Evolutionary conservation across 192 early-diverging fungal genomes (phyloP), one percentile per base, ranked within the genome.

Genomic region (Coemansia sp.): DNA sequence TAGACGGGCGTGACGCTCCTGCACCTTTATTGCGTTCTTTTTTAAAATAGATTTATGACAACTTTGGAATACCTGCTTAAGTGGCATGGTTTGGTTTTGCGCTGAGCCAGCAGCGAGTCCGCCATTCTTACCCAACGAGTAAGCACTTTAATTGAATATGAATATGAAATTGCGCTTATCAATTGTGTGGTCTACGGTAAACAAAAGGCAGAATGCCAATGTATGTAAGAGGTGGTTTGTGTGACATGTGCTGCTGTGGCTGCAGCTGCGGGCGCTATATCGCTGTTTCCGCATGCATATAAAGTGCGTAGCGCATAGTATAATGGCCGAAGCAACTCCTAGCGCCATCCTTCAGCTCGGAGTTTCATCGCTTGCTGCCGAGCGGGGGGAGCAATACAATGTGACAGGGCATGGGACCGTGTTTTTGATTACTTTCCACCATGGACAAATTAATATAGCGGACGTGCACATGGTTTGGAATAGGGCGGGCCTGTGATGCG

Each of bases 1-100:
- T 72, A 75, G 46, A 29, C 27, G 29, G 65, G 18, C 12, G 10
- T 57, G 20, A 68, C 40, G 41, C 44, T 64, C 9, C 55, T 63
- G 16, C 22, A 52, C 34, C 24, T 71, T 27, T 49, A 57, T 46
- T 70, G 24, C 36, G 65, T 52, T 31, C 13, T 27, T 49, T 34
- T 63, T 61, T 29, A 61, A 60, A n/a, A 33, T 40, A 58, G 44
- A 46, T 40, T 11, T 40, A 41, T 38, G 22, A 20, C 49, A 20
- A 24, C 49, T 22, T 50, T 50, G 49, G 20, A 22, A 10, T 50
- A 9, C 7, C 36, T 38, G 36, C 7, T 38, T 9, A 38, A 38
- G 8, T 38, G 36, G 7, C 36, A 38, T 9, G 36, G 36, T 7
- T 44, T 44, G 13, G 43, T 3, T 3, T 44, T 44, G 43, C 9